These are phyloP conservation scores for Chlorella sp. DNA, from an alignment of 139 green algal species.

Conservation along the genomic window DNA sequence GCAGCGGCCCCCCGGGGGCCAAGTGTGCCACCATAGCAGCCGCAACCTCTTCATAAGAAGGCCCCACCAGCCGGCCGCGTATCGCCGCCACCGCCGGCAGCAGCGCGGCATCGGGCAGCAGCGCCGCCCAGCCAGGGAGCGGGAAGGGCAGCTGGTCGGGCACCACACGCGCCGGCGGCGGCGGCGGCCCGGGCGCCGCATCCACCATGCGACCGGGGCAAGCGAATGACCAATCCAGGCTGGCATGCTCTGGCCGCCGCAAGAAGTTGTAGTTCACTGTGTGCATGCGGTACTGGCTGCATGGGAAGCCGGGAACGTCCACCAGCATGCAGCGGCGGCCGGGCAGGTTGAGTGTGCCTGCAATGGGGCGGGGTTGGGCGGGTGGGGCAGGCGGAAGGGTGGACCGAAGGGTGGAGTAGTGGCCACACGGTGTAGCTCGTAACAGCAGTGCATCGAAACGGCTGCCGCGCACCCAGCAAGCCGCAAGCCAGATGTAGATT, in stretches of 20 bases:
- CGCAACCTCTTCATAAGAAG: constrained; percentile 1
- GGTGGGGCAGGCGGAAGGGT: not conserved
- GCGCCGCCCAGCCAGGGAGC: constrained; percentile 6
- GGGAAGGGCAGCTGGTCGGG: not conserved
- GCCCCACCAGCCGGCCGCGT: not conserved
- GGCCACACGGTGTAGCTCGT: too few species aligned
- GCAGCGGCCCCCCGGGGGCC: not conserved
- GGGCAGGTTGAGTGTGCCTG: constrained; percentile 11
- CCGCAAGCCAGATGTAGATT: not conserved
- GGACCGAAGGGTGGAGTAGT: not conserved
- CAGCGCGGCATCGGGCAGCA: constrained; percentile 16
- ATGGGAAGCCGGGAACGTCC: constrained; percentile 1
- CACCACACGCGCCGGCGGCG: not conserved
- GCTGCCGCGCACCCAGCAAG: too few species aligned
- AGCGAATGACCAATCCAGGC: constrained; percentile 18
- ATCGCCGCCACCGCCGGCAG: constrained; percentile 19
- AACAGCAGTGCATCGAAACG: too few species aligned
- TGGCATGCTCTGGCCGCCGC: not conserved
- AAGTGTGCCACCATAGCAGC: constrained; percentile 16
- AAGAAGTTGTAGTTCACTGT: not conserved
- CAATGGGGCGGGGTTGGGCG: not conserved
- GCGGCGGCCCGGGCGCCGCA: not conserved
- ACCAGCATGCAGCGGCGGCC: constrained; percentile 11
- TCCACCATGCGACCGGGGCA: constrained; percentile 11
- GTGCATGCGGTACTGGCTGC: constrained; percentile 4